Evolutionary conservation across 257 asterid genomes (phyloP), one percentile per base, ranked within the genome.

Genomic region (Rhazya stricta): DNA sequence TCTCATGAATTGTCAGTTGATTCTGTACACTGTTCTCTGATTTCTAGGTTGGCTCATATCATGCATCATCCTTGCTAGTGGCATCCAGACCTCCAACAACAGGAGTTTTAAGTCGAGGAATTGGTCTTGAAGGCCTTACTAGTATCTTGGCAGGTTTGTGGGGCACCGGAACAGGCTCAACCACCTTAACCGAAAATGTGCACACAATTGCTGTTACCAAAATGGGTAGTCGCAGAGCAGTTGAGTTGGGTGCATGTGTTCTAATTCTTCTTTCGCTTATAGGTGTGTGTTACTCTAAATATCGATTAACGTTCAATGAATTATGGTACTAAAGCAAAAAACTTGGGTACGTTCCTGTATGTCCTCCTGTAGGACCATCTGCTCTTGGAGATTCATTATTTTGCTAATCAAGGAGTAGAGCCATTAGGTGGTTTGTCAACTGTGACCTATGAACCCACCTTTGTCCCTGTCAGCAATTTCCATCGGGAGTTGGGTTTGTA

Each of bases 181-280:
- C 98, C 48, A 92, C 97, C 80, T 85, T 95, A 85, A 95, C 99
- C 36, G 99, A 95, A 85, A 95, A 95, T 76, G 97, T 95, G 74
- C 98, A 95, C 85, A 92, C 99, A 57, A 90, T 95, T 78, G 99
- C 97, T 48, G 98, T 95, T n/a, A 95, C 98, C 21, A 95, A 95
- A 88, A 87, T 95, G 97, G 99, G 99, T 76, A 95, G 99, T 78
- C 98, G 99, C 12, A 82, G 90, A 86, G 98, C 96, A 37, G 89
- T 95, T 32, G 93, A 90, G 79, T 78, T 92, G 85, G 99, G 99
- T 66, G 98, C 96, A 27, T 81, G 89, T 72, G 77, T 89, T 76
- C 78, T 95, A 84, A 88, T 95, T 61, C 79, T 81, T 76, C 88
- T 95, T 56, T 95, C 99, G 37, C 91, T 91, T 29, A 77, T 95